Conservation (phyloP, 2,329 filamentous ascomycete species). For the Zasmidium citrigriseum region DNA sequence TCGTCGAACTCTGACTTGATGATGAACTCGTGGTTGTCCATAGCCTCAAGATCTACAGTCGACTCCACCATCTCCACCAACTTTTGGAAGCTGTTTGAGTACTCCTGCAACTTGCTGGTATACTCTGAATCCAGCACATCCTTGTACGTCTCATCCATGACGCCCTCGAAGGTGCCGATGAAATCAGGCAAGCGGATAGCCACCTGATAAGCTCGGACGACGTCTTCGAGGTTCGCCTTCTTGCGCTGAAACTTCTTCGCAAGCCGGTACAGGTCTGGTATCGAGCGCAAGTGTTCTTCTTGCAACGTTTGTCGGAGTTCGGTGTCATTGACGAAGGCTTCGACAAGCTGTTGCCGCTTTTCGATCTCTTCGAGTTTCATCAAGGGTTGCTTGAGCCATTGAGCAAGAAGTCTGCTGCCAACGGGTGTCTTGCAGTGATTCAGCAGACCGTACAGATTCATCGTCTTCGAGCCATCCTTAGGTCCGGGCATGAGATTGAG, state of each 20-base stretch:
- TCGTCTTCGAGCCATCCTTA: constrained; percentile 91
- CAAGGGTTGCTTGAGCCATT: constrained; percentile 96
- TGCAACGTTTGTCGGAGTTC: constrained; percentile 94
- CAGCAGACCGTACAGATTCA: constrained; percentile 91
- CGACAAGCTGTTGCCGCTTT: constrained; percentile 87
- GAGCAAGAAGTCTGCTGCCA: constrained; percentile 83
- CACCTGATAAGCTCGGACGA: constrained; percentile 92
- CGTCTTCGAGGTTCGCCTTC: constrained; percentile 89
- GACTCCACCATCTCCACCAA: constrained; percentile 98
- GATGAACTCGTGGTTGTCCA: constrained; percentile 96
- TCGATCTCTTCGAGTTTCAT: constrained; percentile 91
- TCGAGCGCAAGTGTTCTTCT: constrained; percentile 88
- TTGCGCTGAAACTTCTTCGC: constrained; percentile 94
- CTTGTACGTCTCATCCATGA: constrained; percentile 94
- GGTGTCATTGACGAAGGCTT: constrained; percentile 90
- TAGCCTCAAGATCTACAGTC: constrained; percentile 90
- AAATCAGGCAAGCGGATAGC: constrained; percentile 89
- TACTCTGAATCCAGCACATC: constrained; percentile 85
- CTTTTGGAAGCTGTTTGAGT: constrained; percentile 77
- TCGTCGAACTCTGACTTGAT: constrained; percentile 99
- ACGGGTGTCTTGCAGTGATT: constrained; percentile 98
- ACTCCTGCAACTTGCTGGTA: constrained; percentile 73
- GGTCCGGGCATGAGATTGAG: constrained; percentile 96
- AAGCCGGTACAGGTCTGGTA: constrained; percentile 90
- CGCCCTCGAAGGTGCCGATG: constrained; percentile 81